Conservation (phyloP, 371 early-diverging fungal genomes). For the Actinomortierella wolfii region DNA sequence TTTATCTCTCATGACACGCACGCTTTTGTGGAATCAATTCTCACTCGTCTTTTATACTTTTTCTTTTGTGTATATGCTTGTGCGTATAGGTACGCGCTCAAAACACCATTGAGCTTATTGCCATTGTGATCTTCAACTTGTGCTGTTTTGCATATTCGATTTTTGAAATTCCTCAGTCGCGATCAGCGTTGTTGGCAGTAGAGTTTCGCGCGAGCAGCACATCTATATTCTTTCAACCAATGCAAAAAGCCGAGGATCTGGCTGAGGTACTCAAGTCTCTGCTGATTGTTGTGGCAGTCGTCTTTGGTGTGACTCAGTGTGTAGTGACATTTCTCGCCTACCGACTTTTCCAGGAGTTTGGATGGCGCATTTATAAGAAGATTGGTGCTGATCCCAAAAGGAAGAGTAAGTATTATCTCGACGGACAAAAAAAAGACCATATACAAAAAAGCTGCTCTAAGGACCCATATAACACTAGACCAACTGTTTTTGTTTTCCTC, state of each 20-base stretch:
- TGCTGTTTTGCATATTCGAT: conserved; percentile 79
- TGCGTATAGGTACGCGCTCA: conserved; percentile 75
- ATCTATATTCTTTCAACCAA: conserved; percentile 8
- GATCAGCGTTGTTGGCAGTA: conserved; percentile 43
- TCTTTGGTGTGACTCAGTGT: conserved; percentile 33
- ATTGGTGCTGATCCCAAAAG: conserved; percentile 91
- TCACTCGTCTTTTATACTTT: background rate
- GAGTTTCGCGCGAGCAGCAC: background rate
- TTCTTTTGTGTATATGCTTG: background rate
- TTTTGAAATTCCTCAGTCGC: conserved; percentile 54
- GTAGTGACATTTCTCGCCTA: conserved; percentile 35
- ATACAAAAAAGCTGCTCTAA: too few relatives aligned
- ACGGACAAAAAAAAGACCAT: too few relatives aligned
- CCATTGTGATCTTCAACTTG: conserved; percentile 79
- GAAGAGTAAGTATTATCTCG: conserved; percentile 60
- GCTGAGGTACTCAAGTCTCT: conserved; percentile 8
- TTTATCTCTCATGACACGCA: too few relatives aligned
- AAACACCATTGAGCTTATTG: conserved; percentile 90
- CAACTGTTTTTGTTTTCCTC: background rate
- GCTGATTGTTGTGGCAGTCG: conserved; percentile 25
- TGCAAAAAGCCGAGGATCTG: conserved; percentile 11
- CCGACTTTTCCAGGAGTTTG: conserved; percentile 83
- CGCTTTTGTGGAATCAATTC: too few relatives aligned
- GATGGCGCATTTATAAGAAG: conserved; percentile 94
- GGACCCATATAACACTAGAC: background rate